Evolutionary conservation across 306 rosid genomes (phyloP).

Genomic region (Fagus sylvatica): DNA sequence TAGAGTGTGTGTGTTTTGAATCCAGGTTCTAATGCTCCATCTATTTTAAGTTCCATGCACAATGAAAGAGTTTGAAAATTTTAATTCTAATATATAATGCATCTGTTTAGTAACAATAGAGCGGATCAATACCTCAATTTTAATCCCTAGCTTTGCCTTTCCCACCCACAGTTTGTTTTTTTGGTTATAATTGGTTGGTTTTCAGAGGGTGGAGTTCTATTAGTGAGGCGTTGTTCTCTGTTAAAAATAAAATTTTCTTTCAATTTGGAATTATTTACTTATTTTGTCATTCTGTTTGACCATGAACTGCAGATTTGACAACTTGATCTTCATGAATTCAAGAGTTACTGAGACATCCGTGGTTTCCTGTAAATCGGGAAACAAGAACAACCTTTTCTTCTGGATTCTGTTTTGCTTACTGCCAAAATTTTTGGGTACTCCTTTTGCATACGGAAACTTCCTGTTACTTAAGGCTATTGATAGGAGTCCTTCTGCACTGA

Average conservation of each 20-base stretch:
- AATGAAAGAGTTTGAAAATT: background rate
- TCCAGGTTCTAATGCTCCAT: too few species aligned
- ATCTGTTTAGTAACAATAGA: background rate
- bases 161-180: background rate
- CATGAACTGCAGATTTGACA: constrained; percentile 51
- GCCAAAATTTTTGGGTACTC: constrained; percentile 84
- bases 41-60: too few species aligned
- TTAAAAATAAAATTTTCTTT: background rate
- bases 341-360: constrained; percentile 66
- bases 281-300: background rate
- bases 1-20: too few species aligned
- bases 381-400: constrained; percentile 74
- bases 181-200: background rate
- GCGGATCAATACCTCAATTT: background rate
- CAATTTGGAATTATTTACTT: background rate
- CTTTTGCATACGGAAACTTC: constrained; percentile 73
- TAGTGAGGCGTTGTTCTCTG: background rate
- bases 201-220: background rate
- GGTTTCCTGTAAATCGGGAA: constrained; percentile 97
- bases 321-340: constrained; percentile 97
- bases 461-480: constrained; percentile 79
- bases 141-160: background rate
- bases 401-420: constrained; percentile 77
- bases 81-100: background rate
- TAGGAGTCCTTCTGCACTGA: constrained; percentile 70